Percentiles rank a stretch among this genome's conserved stretches.
These are phyloP conservation scores for Camelina neglecta DNA, from an alignment of 345 rosid genomes.

Conservation along the genomic window DNA sequence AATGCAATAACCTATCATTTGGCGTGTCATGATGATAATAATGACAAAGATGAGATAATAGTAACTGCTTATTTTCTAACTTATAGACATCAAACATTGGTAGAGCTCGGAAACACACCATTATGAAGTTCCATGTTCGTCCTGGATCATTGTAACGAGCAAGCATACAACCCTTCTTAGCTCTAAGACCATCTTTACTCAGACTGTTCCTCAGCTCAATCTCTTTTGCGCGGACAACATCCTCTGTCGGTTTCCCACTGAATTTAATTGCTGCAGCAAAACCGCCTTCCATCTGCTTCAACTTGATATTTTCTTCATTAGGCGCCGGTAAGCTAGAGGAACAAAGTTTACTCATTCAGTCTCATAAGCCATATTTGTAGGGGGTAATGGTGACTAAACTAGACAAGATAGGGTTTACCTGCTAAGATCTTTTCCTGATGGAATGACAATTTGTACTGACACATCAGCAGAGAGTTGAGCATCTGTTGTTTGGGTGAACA, in stretches of 20 bases:
- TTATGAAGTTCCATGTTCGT: slow-evolving; percentile 67
- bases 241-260: slow-evolving; percentile 86
- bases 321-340: slow-evolving; percentile 74
- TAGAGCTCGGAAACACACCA: slow-evolving; percentile 52
- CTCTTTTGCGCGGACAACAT: slow-evolving; percentile 59
- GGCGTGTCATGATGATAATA: background rate
- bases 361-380: background rate
- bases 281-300: slow-evolving; percentile 79
- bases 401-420: slow-evolving; percentile 47
- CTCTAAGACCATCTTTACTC: slow-evolving; percentile 65
- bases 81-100: slow-evolving; percentile 1
- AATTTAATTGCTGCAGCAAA: slow-evolving; percentile 74
- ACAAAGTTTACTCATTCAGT: background rate
- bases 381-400: slow-evolving; percentile 1
- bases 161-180: slow-evolving; percentile 69
- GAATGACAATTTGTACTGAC: slow-evolving; percentile 85
- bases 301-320: slow-evolving; percentile 57
- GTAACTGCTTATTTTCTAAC: background rate
- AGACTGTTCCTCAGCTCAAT: slow-evolving; percentile 60
- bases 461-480: slow-evolving; percentile 56
- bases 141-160: slow-evolving; percentile 96
- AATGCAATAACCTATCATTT: background rate
- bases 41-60: background rate
- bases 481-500: slow-evolving; percentile 73
- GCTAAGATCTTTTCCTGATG: slow-evolving; percentile 65